A percentile compares a stretch with the other conserved stretches of the same genome.
Conservation (phyloP, 2,329 filamentous ascomycete genomes). For the Teratosphaeria nubilosa region DNA sequence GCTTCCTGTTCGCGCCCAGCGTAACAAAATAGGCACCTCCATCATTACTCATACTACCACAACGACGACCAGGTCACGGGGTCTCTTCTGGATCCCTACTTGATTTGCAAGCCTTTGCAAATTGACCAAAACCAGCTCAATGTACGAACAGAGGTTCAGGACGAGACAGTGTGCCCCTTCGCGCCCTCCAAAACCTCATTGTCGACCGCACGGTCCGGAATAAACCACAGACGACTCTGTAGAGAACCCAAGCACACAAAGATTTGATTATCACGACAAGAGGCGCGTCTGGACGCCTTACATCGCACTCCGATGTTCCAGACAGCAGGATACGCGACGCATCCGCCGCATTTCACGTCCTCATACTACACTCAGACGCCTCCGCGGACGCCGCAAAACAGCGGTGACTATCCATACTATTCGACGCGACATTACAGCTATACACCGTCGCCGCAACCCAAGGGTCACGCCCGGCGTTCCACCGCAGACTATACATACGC, state of each 20-base stretch:
- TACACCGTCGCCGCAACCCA: conserved; percentile 37
- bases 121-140: conserved; percentile 14
- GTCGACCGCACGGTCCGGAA: conserved; percentile 18
- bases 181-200: conserved; percentile 19
- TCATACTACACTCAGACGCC: conserved; percentile 39
- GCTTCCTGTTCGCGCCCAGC: conserved; percentile 5
- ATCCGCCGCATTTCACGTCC: conserved; percentile 38
- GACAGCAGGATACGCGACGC: conserved; percentile 27
- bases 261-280: conserved; percentile 8
- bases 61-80: conserved; percentile 7
- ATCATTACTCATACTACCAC: conserved; percentile 4
- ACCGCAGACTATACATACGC: conserved; percentile 43
- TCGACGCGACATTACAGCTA: conserved; percentile 43
- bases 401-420: conserved; percentile 37
- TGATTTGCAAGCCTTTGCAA: conserved; percentile 9
- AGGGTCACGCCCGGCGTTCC: conserved; percentile 45
- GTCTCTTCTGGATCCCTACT: conserved; percentile 11
- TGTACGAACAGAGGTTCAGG: conserved; percentile 18
- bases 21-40: conserved; percentile 5
- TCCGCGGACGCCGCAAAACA: conserved; percentile 36
- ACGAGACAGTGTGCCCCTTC: conserved; percentile 18
- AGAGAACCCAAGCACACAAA: neutral
- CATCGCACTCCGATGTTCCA: conserved; percentile 23
- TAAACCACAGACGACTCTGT: conserved; percentile 6
- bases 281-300: conserved; percentile 28